Evolutionary conservation across 106 monocot species (phyloP).

Genomic region (Acorus gramineus): DNA sequence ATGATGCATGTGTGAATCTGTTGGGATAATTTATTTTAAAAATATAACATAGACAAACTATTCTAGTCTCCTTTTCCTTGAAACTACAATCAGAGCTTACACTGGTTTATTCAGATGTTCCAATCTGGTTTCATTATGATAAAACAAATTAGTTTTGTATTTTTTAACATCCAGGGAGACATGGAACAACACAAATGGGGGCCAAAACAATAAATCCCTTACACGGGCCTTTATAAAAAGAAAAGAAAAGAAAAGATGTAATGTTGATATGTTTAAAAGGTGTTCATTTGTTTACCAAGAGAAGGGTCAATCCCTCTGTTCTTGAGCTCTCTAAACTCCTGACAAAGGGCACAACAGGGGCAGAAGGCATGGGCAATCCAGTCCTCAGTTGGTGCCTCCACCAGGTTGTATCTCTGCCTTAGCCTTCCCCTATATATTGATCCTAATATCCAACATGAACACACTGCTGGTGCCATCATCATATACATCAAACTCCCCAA

Average conservation of each 20-base stretch:
- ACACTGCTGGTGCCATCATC: slow-evolving; percentile 27
- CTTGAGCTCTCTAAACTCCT: slow-evolving; percentile 58
- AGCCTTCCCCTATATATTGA: slow-evolving; percentile 37
- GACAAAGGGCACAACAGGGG: slow-evolving; percentile 54
- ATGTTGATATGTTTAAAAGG: background rate
- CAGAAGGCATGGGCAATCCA: slow-evolving; percentile 49
- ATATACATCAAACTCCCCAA: slow-evolving; percentile 42
- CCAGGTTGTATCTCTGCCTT: slow-evolving; percentile 39
- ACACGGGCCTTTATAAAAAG: background rate
- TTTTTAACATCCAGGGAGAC: too few species aligned
- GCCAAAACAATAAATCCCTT: too few species aligned
- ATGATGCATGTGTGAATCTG: too few species aligned
- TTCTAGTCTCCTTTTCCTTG: too few species aligned
- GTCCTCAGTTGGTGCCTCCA: slow-evolving; percentile 49
- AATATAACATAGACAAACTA: too few species aligned
- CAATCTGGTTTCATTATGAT: too few species aligned
- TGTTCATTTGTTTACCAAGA: slow-evolving; percentile 18
- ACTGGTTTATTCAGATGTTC: too few species aligned
- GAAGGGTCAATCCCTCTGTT: slow-evolving; percentile 54
- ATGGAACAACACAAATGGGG: too few species aligned
- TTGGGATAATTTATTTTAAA: too few species aligned
- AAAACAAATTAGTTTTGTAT: too few species aligned
- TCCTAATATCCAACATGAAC: slow-evolving; percentile 36
- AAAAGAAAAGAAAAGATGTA: background rate
- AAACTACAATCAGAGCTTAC: too few species aligned